Conservation (phyloP, 208 protist species). For the Leishmania braziliensis region DNA sequence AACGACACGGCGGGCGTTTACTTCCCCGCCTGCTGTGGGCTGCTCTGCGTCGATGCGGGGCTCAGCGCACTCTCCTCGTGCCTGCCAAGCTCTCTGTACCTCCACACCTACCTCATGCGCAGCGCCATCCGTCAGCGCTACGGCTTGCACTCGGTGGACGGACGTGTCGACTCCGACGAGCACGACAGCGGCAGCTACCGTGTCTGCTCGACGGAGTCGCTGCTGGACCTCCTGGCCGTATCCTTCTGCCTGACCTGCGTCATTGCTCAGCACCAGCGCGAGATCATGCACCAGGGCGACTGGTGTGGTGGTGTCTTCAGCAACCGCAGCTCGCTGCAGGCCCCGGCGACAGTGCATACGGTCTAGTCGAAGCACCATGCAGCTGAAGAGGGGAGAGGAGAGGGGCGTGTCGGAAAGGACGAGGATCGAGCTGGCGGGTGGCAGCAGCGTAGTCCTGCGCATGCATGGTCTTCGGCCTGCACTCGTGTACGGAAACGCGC, state of each 20-base stretch:
- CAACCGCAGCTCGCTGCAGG: slow-evolving; percentile 14
- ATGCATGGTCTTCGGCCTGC: not conserved
- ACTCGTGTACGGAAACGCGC: not conserved
- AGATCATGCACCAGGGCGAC: slow-evolving; percentile 23
- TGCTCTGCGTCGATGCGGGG: slow-evolving; percentile 29
- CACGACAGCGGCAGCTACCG: not conserved
- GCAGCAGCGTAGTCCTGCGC: not conserved
- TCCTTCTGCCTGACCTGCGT: slow-evolving; percentile 14
- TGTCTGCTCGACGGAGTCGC: not conserved
- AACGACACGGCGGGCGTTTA: slow-evolving; percentile 21
- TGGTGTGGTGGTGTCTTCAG: slow-evolving; percentile 31
- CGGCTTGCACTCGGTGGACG: slow-evolving; percentile 14
- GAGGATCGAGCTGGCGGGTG: not conserved
- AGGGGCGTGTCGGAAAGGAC: not conserved
- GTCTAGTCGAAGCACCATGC: slow-evolving; percentile 2
- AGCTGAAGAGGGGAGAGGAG: not conserved
- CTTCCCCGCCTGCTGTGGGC: slow-evolving; percentile 18
- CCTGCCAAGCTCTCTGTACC: not conserved
- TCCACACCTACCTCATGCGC: slow-evolving; percentile 30
- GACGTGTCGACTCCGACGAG: not conserved
- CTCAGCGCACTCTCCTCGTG: not conserved
- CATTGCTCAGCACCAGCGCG: slow-evolving; percentile 33
- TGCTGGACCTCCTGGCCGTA: slow-evolving; percentile 11
- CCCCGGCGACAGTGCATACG: slow-evolving; percentile 10
- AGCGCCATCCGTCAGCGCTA: slow-evolving; percentile 23